phyloP scores from a whole-genome alignment of 208 protist species.

The Borovskyia barvae region DNA sequence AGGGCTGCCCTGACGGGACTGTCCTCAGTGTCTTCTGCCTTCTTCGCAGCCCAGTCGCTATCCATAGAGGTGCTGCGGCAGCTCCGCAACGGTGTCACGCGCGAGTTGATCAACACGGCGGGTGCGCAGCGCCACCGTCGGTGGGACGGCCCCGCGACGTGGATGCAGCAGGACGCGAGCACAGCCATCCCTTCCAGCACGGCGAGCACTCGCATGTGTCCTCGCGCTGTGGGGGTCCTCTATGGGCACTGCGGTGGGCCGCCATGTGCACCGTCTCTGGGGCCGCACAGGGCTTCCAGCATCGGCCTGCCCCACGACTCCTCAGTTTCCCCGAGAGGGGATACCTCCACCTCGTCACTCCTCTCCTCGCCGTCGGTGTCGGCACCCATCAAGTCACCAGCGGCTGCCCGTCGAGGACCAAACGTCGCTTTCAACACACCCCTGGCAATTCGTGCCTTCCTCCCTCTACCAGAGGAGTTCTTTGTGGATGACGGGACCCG shows the following conservation, averaged over 20 bases:
- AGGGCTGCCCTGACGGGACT: not conserved
- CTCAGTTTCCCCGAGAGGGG: not conserved
- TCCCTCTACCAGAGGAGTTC: conserved; percentile 43
- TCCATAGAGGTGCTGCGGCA: conserved; percentile 63
- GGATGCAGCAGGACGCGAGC: conserved; percentile 28
- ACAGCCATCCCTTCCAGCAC: conserved; percentile 9
- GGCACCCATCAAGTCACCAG: not conserved
- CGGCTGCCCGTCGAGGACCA: not conserved
- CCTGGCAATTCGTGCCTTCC: conserved; percentile 67
- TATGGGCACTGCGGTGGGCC: too few relatives aligned
- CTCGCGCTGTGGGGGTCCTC: conserved; percentile 17
- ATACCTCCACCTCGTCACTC: too few relatives aligned
- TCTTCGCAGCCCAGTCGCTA: conserved; percentile 17
- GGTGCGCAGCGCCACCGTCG: conserved; percentile 19
- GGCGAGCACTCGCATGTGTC: conserved; percentile 24
- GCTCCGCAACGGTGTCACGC: conserved; percentile 47
- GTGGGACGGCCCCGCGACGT: conserved; percentile 44
- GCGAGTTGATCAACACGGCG: conserved; percentile 42
- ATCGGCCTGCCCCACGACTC: too few relatives aligned
- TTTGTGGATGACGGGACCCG: conserved; percentile 15
- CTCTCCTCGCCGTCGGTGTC: not conserved
- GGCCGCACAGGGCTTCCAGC: too few relatives aligned
- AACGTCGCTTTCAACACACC: conserved; percentile 57
- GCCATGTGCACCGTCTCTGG: too few relatives aligned
- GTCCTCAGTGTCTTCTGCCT: conserved; percentile 9